Evolutionary conservation across 805 yeast species (phyloP).

Genomic region (Schwanniomyces vanrijiae): DNA sequence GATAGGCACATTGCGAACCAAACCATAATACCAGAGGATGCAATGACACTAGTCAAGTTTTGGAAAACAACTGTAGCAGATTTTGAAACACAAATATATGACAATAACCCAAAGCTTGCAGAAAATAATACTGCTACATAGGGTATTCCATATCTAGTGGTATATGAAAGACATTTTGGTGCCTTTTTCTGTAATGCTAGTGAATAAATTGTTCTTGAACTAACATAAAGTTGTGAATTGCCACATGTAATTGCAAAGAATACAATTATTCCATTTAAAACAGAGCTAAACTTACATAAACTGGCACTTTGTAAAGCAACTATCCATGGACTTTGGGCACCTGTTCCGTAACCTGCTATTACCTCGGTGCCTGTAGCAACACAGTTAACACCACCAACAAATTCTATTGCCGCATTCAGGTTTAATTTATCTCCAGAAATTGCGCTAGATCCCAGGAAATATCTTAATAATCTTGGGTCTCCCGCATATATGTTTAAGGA

Average conservation of each 20-base stretch:
- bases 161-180: conserved; percentile 58
- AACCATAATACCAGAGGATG: conserved; percentile 74
- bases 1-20: conserved; percentile 77
- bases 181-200: conserved; percentile 53
- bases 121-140: conserved; percentile 66
- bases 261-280: conserved; percentile 42
- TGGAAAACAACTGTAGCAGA: conserved; percentile 64
- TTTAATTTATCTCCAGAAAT: conserved; percentile 18
- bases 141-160: conserved; percentile 71
- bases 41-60: conserved; percentile 63
- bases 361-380: conserved; percentile 14
- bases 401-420: conserved; percentile 28
- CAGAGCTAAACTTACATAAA: conserved; percentile 35
- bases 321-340: conserved; percentile 47
- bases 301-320: conserved; percentile 43
- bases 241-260: conserved; percentile 50
- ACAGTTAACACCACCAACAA: conserved; percentile 39
- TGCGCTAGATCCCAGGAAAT: conserved; percentile 40
- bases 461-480: conserved; percentile 68
- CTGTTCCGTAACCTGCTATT: conserved; percentile 37
- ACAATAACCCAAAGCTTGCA: conserved; percentile 57
- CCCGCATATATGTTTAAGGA: conserved; percentile 76
- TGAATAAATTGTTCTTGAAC: conserved; percentile 43
- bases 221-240: conserved; percentile 43
- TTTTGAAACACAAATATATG: conserved; percentile 59